These are phyloP conservation scores for Tuber indicum DNA, from an alignment of 495 filamentous ascomycete species.

Conservation along the genomic window DNA sequence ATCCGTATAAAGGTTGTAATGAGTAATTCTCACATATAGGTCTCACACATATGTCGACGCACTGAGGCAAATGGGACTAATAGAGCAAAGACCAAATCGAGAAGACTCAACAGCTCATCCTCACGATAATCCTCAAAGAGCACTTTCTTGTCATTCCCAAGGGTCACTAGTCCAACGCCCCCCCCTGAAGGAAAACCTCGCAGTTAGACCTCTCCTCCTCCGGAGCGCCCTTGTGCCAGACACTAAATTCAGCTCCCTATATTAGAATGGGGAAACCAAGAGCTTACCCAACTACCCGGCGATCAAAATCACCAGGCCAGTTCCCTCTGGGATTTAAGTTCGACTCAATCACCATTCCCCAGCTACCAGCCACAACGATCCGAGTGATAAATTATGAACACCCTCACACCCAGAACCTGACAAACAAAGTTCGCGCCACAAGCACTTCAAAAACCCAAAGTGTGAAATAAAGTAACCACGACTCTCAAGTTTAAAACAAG, in stretches of 20 bases:
- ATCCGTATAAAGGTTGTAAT: not conserved
- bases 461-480: not conserved
- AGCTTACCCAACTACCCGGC: not conserved
- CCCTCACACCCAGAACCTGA: no score
- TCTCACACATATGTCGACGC: not conserved
- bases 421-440: slow-evolving; percentile 1
- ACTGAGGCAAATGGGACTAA: not conserved
- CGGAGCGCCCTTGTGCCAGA: not conserved
- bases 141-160: not conserved
- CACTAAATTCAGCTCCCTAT: not conserved
- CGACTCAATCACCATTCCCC: not conserved
- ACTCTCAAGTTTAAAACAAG: not conserved
- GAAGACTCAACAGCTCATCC: not conserved
- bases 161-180: not conserved
- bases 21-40: not conserved
- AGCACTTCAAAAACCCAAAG: not conserved
- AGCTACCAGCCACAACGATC: not conserved
- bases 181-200: not conserved
- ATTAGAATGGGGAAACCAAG: not conserved
- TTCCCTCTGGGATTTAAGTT: not conserved
- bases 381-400: not conserved
- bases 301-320: not conserved
- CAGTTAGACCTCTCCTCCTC: not conserved
- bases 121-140: not conserved
- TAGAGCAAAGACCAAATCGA: not conserved